Evolutionary conservation across 768 basidiomycete genomes (phyloP).

Genomic region (Clathrus columnatus): DNA sequence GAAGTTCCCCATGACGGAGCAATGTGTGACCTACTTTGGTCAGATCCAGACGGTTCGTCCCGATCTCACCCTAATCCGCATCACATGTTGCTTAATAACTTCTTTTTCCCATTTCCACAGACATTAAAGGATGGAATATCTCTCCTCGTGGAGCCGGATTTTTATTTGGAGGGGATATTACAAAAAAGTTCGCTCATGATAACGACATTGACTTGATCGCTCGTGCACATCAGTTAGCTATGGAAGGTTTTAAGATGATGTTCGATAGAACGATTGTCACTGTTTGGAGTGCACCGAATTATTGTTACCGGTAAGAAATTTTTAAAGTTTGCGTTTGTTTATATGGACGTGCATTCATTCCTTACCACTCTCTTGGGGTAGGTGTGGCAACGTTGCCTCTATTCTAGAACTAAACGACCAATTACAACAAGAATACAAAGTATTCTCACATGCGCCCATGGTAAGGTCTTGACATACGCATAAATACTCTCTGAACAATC

Average conservation of each 20-base stretch:
- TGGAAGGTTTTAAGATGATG: constrained; percentile 98
- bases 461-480: constrained; percentile 35
- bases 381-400: constrained; percentile 93
- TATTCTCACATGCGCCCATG: constrained; percentile 84
- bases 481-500: background rate
- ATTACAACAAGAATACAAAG: constrained; percentile 90
- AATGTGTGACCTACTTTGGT: constrained; percentile 99
- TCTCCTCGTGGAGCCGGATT: constrained; percentile 97
- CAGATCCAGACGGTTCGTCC: constrained; percentile 86
- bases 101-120: constrained; percentile 28
- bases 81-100: background rate
- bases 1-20: constrained; percentile 98
- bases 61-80: constrained; percentile 5
- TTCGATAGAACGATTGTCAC: constrained; percentile 93
- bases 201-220: constrained; percentile 95
- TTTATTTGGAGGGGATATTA: constrained; percentile 89
- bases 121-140: constrained; percentile 91
- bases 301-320: constrained; percentile 80
- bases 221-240: constrained; percentile 93
- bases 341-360: background rate
- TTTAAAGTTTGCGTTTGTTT: constrained; percentile 2
- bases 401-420: constrained; percentile 92
- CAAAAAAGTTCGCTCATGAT: constrained; percentile 79
- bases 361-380: constrained; percentile 22
- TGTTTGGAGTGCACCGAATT: constrained; percentile 97